A percentile compares a stretch with the other conserved stretches of the same genome.
Conservation (phyloP, 257 asterid species). For the Solanum bulbocastanum region DNA sequence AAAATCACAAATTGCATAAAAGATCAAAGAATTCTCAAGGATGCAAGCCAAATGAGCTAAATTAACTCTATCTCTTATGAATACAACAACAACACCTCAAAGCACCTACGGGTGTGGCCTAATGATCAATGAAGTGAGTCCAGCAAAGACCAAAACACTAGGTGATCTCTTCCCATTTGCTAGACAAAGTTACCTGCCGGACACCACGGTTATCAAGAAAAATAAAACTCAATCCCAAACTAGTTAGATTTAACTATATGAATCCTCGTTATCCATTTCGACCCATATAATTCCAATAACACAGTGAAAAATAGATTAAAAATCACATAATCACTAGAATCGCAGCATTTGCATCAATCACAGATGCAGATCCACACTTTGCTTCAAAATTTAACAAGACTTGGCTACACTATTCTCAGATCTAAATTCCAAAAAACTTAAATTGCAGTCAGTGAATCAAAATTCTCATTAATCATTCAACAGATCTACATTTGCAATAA, state of each 20-base stretch:
- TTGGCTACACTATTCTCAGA: constrained; percentile 19
- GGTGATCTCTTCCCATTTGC: neutral
- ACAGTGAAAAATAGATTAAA: neutral
- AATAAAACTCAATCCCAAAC: neutral
- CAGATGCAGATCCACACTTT: neutral
- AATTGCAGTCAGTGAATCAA: constrained; percentile 19
- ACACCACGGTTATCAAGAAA: neutral
- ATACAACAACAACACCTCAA: neutral
- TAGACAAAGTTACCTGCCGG: neutral
- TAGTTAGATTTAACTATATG: neutral
- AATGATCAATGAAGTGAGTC: neutral
- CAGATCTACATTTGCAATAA: neutral
- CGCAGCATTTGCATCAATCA: neutral
- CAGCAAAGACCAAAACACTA: neutral
- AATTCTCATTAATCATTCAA: neutral
- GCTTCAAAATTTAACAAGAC: neutral
- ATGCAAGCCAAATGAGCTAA: neutral
- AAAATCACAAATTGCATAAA: neutral
- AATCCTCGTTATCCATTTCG: neutral
- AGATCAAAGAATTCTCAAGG: neutral
- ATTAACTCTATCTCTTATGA: neutral
- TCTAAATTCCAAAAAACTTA: constrained; percentile 16
- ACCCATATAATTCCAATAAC: neutral
- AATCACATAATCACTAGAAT: neutral
- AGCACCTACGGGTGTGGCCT: neutral